Conservation (phyloP, 805 yeast species). For the Aciculoconidium aculeatum region DNA sequence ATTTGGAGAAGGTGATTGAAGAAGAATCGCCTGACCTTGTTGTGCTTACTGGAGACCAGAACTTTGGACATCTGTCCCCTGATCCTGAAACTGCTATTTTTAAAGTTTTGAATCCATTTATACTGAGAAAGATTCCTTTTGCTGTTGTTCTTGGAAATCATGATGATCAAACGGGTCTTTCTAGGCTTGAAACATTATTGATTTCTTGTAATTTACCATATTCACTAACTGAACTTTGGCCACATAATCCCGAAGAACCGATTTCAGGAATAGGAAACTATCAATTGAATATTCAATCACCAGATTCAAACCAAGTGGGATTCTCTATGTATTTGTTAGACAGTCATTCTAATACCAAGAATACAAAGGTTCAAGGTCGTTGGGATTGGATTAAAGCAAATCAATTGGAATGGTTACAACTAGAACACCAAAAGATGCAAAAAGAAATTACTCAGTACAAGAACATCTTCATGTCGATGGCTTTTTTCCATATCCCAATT, state of each 20-base stretch:
- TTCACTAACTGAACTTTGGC: conserved; percentile 58
- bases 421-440: conserved; percentile 24
- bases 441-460: conserved; percentile 27
- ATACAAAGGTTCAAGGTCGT: too few relatives aligned
- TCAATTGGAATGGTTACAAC: conserved; percentile 54
- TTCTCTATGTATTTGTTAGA: conserved; percentile 73
- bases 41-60: conserved; percentile 86
- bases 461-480: conserved; percentile 63
- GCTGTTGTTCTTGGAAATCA: conserved; percentile 90
- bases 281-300: conserved; percentile 44
- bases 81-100: conserved; percentile 80
- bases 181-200: conserved; percentile 55
- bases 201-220: conserved; percentile 58
- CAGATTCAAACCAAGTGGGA: conserved; percentile 31
- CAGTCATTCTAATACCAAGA: conserved; percentile 68
- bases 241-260: too few relatives aligned
- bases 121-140: conserved; percentile 67
- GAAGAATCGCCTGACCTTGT: conserved; percentile 79
- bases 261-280: conserved; percentile 86
- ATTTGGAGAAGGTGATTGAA: conserved; percentile 60
- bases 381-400: conserved; percentile 80
- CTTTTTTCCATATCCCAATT: conserved; percentile 90
- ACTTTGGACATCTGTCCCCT: conserved; percentile 72
- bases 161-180: conserved; percentile 78
- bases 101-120: conserved; percentile 68